phyloP scores from a whole-genome alignment of 495 filamentous ascomycete genomes.

The Penicillium lagena region DNA sequence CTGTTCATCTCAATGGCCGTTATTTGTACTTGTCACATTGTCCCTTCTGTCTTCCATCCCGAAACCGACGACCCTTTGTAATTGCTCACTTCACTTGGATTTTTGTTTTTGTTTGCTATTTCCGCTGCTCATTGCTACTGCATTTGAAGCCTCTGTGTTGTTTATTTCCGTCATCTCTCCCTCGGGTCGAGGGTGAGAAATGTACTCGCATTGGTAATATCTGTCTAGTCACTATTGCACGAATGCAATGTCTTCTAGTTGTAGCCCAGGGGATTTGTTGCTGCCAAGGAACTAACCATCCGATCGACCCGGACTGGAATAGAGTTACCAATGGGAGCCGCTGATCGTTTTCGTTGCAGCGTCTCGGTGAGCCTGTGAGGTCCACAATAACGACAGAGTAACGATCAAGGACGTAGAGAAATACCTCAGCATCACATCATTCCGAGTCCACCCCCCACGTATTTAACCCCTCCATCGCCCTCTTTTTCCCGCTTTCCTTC shows the following conservation, averaged over 20 bases:
- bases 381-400: conserved; percentile 5
- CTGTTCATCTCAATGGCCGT: no score
- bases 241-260: no score
- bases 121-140: background rate
- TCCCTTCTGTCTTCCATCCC: background rate
- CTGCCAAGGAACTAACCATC: no score
- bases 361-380: background rate
- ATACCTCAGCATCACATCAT: background rate
- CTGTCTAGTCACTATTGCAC: no score
- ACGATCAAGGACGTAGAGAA: no score
- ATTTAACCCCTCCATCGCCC: conserved; percentile 15
- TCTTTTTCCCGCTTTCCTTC: conserved; percentile 1
- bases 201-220: no score
- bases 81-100: background rate
- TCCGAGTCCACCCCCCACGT: conserved; percentile 4
- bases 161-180: no score
- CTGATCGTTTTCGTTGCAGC: background rate
- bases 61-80: conserved; percentile 2
- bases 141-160: conserved; percentile 10
- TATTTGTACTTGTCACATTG: no score
- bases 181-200: no score
- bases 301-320: background rate
- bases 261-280: background rate
- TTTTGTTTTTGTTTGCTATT: background rate
- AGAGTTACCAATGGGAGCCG: conserved; percentile 6